These are phyloP conservation scores for Candida andamanensis DNA, from an alignment of 805 yeast genomes.

Conservation along the genomic window DNA sequence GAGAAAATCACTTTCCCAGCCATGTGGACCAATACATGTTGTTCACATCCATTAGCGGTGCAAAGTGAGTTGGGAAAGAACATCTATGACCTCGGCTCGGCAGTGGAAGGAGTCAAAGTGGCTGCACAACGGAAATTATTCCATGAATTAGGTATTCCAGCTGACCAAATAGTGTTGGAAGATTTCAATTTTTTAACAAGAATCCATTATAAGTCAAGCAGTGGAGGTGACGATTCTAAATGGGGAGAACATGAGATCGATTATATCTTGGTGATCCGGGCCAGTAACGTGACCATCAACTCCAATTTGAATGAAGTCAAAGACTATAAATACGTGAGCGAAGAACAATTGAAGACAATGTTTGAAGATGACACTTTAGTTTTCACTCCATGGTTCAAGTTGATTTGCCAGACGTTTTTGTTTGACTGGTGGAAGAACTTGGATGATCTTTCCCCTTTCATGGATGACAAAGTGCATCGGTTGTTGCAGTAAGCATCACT, in stretches of 20 bases:
- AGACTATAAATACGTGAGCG: slow-evolving; percentile 70
- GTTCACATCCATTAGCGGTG: slow-evolving; percentile 93
- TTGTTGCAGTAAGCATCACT: slow-evolving; percentile 41
- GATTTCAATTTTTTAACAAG: slow-evolving; percentile 81
- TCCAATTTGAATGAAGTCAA: slow-evolving; percentile 73
- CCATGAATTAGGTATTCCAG: slow-evolving; percentile 86
- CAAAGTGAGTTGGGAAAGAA: slow-evolving; percentile 67
- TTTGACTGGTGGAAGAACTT: slow-evolving; percentile 92
- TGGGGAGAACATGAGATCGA: slow-evolving; percentile 99
- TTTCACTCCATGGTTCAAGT: slow-evolving; percentile 98
- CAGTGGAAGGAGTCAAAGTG: slow-evolving; percentile 70
- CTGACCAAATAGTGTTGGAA: slow-evolving; percentile 54
- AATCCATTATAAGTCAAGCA: slow-evolving; percentile 86
- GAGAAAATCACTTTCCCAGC: slow-evolving; percentile 96
- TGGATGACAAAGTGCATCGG: slow-evolving; percentile 45
- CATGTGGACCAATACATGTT: slow-evolving; percentile 99
- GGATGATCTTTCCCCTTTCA: slow-evolving; percentile 49
- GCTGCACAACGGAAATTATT: slow-evolving; percentile 92
- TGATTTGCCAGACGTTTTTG: slow-evolving; percentile 86
- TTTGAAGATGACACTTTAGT: slow-evolving; percentile 58
- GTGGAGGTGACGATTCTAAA: slow-evolving; percentile 59
- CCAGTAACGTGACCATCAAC: slow-evolving; percentile 50
- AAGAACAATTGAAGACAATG: slow-evolving; percentile 66
- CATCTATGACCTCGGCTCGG: slow-evolving; percentile 42
- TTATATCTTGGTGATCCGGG: slow-evolving; percentile 75